Evolutionary conservation across 2,329 filamentous ascomycete species (phyloP), one percentile per base, ranked within the genome.

Genomic region (Alternaria viburni): DNA sequence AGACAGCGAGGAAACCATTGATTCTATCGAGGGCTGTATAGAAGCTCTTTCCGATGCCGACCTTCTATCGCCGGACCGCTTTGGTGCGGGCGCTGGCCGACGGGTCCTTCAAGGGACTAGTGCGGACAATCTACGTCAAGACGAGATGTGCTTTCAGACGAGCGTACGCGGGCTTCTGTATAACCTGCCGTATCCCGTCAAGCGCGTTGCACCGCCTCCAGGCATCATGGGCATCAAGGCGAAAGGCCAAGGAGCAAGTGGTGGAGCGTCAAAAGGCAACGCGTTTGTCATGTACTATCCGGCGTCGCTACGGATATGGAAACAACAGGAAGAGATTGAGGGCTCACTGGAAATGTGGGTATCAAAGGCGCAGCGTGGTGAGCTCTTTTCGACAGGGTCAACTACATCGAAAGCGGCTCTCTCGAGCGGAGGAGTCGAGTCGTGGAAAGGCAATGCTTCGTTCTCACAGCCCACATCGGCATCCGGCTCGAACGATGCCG

Each of bases 261-360:
- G 62, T 11, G 70, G 59, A 5, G 51, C 65, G 9, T 55, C 68
- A 4, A 79, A 83, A 51, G 80, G 82, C 3, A 92, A 93, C 73
- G 87, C 91, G 0, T 90, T 90, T 81, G 94, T 92, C 74, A 97
- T 99, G 92, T 96, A 94, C 70, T 99, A 96, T 74, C 96, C 96
- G 0, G 89, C 89, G 0, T 93, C 91, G 59, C 82, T 97, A 45
- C 93, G 93, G 70, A 80, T 97, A 11, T 97, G 94, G 93, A 87
- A 90, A 63, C 87, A 89, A 59, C 91, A 88, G 66, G 94, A 98
- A 76, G 94, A 97, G 76, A 85, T 95, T 6, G 90, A 93, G 64
- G 89, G 88, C 0, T 78, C 93, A 1, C 82, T 97, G 1, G 91
- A 93, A 61, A 74, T 90, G 60, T 92, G 91, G 86, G 88, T 89